These are phyloP conservation scores for Nepenthes gracilis DNA, from an alignment of 148 eudicot genomes.

Conservation along the genomic window DNA sequence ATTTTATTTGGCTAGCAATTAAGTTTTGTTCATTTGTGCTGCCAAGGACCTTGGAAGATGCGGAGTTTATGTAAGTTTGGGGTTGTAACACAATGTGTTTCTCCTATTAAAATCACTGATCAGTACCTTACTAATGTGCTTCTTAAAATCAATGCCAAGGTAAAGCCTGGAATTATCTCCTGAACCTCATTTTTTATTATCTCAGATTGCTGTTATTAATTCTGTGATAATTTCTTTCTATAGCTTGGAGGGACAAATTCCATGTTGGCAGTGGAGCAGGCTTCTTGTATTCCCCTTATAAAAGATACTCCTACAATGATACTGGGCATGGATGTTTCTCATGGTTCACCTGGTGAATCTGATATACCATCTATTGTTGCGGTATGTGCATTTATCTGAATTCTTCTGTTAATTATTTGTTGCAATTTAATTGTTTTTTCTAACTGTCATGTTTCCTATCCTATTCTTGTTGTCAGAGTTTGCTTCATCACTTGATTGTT, in stretches of 20 bases:
- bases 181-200: slow-evolving; percentile 7
- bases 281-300: slow-evolving; percentile 44
- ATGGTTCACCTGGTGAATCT: slow-evolving; percentile 73
- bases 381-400: slow-evolving; percentile 20
- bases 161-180: slow-evolving; percentile 13
- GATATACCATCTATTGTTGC: slow-evolving; percentile 90
- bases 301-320: slow-evolving; percentile 87
- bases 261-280: slow-evolving; percentile 62
- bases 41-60: slow-evolving; percentile 88
- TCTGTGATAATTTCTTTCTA: slow-evolving; percentile 3
- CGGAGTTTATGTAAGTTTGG: slow-evolving; percentile 62
- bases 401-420: neutral
- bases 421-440: neutral
- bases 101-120: slow-evolving; percentile 70
- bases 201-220: neutral
- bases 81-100: slow-evolving; percentile 72
- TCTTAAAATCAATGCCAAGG: slow-evolving; percentile 88
- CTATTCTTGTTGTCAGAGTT: too few species aligned
- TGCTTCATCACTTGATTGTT: neutral
- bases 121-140: slow-evolving; percentile 89
- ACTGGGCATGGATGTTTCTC: slow-evolving; percentile 94
- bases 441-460: too few species aligned
- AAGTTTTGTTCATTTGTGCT: slow-evolving; percentile 5
- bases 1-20: slow-evolving; percentile 3
- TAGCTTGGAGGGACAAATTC: slow-evolving; percentile 95